These are phyloP conservation scores for Bombardia bombarda DNA, from an alignment of 495 filamentous ascomycete species.

Conservation along the genomic window DNA sequence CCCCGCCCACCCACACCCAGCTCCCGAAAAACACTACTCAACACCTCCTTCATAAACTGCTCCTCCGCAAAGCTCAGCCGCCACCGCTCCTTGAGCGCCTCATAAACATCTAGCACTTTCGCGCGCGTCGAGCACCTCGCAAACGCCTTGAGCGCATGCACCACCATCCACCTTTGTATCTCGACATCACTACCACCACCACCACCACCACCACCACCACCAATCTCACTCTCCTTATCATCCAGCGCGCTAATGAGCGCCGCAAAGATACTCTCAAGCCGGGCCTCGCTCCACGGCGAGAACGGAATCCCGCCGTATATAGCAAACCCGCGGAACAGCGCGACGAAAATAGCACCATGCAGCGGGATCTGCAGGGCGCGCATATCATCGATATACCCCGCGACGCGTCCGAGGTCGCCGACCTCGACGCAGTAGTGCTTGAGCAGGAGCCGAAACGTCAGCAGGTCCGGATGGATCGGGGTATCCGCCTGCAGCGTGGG, in stretches of 20 bases:
- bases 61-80: constrained; percentile 17
- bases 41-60: constrained; percentile 32
- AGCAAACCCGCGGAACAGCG: constrained; percentile 68
- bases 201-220: no score
- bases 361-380: constrained; percentile 43
- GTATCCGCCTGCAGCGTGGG: constrained; percentile 43
- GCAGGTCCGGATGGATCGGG: constrained; percentile 52
- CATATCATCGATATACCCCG: constrained; percentile 60
- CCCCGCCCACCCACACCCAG: background rate
- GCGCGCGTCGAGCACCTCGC: constrained; percentile 26
- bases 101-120: constrained; percentile 34
- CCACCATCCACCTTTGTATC: constrained; percentile 41
- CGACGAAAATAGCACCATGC: constrained; percentile 54
- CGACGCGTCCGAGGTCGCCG: constrained; percentile 50
- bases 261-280: constrained; percentile 43
- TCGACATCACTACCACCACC: constrained; percentile 25
- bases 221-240: no score
- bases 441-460: constrained; percentile 59
- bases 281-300: constrained; percentile 56
- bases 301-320: constrained; percentile 55
- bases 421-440: constrained; percentile 42
- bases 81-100: constrained; percentile 31
- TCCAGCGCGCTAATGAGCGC: constrained; percentile 38
- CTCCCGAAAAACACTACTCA: constrained; percentile 11
- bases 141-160: constrained; percentile 42